Base-by-base conservation (phyloP, 2,329 filamentous ascomycete genomes). In the Aspergillus ochraceus region DNA sequence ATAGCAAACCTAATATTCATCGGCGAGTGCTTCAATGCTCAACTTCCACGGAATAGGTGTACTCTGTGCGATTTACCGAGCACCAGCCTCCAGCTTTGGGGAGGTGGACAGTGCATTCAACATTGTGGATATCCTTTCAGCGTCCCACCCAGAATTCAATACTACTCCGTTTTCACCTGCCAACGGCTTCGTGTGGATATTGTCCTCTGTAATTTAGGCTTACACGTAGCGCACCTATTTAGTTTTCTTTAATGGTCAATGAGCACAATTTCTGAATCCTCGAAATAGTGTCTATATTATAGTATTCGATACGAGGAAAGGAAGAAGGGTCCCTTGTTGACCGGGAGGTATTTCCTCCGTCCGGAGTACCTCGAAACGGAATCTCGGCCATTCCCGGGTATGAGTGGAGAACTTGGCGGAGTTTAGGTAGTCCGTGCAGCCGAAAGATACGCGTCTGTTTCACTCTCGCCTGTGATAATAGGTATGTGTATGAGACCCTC, bases 371-470 rank as follows among this genome's bases (percentile, higher is more conserved):
- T 47, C 42, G 26, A 30, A n/a, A 20, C 53, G 46, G 55, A 52
- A 53, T 59, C 52, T 65, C 66, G 63, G 68, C 57, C 66, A 70
- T 68, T 70, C 63, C 66, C 65, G 66, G 66, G 62, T 69, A 61
- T 59, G 56, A 57, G 59, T 64, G 62, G 60, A 60, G 62, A 57
- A 42, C 45, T 59, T 26, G 50, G 54, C 52, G 50, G 50, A 58
- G 61, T 54, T 49, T 32, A n/a, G n/a, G n/a, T n/a, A 64, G 71
- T 72, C 71, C 69, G 71, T 74, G 72, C 72, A 72, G 70, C 68
- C 64, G 67, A 70, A 61, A 71, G 62, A 71, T 72, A 74, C 70
- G 71, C 70, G 69, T 72, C 65, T 71, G 69, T 71, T 71, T 72
- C 70, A 70, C 61, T 69, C 36, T 42, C 36, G 14, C 36, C 32